phyloP scores from a whole-genome alignment of 2,329 filamentous ascomycete species.

The Aspergillus tamarii region DNA sequence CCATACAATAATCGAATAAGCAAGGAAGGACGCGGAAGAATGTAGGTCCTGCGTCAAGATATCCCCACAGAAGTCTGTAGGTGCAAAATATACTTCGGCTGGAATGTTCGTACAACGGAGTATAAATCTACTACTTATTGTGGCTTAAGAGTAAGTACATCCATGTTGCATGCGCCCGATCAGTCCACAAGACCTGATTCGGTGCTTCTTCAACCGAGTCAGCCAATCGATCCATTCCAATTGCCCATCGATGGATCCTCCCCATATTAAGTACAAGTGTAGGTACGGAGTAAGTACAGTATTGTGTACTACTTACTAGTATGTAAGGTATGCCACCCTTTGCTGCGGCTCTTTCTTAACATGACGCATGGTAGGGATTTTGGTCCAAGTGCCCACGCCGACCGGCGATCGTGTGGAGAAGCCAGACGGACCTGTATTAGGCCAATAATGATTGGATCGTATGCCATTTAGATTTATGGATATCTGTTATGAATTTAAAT shows the following conservation, averaged over 20 bases:
- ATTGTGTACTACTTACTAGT: background rate
- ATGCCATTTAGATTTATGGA: background rate
- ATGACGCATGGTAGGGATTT: slow-evolving; percentile 1
- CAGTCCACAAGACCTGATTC: background rate
- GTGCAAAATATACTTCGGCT: background rate
- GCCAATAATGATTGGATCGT: background rate
- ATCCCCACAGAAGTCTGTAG: background rate
- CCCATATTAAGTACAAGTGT: background rate
- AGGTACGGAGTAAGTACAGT: too few relatives aligned
- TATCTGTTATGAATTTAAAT: background rate
- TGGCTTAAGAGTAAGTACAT: background rate
- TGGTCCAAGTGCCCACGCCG: slow-evolving; percentile 2
- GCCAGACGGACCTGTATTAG: background rate
- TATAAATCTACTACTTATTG: background rate
- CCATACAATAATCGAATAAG: background rate
- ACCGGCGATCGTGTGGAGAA: background rate
- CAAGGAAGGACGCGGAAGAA: background rate
- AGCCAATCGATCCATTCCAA: background rate
- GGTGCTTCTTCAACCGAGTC: background rate
- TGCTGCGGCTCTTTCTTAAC: background rate
- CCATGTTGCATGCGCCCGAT: background rate
- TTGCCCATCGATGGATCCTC: background rate
- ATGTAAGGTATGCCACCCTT: background rate
- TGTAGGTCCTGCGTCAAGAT: background rate
- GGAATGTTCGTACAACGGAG: background rate